A percentile compares a stretch with the other conserved stretches of the same genome.
phyloP scores from a whole-genome alignment of 805 yeast species.

The Yamadazyma tumulicola region DNA sequence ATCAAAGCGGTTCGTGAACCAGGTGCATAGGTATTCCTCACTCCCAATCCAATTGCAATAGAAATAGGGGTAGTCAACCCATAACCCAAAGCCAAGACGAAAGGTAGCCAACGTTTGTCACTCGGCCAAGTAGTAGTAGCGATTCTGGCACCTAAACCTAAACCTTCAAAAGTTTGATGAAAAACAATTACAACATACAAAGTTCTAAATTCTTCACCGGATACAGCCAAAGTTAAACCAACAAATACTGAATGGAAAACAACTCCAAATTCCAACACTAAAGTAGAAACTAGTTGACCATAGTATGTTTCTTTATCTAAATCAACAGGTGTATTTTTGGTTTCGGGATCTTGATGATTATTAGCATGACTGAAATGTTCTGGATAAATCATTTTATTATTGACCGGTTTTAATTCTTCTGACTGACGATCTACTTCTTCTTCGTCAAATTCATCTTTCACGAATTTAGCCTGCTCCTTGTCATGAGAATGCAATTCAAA shows the following conservation, averaged over 20 bases:
- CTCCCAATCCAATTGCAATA: slow-evolving; percentile 75
- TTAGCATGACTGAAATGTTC: slow-evolving; percentile 43
- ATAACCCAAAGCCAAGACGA: slow-evolving; percentile 51
- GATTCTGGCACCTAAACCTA: slow-evolving; percentile 75
- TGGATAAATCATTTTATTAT: slow-evolving; percentile 22
- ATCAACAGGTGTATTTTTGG: slow-evolving; percentile 31
- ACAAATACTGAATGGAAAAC: slow-evolving; percentile 80
- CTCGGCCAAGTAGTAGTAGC: slow-evolving; percentile 37
- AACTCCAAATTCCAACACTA: slow-evolving; percentile 73
- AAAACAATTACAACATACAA: slow-evolving; percentile 67
- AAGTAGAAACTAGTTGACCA: slow-evolving; percentile 45
- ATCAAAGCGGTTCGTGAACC: slow-evolving; percentile 57
- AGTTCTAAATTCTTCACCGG: slow-evolving; percentile 72
- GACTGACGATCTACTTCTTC: slow-evolving; percentile 12
- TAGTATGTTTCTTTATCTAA: slow-evolving; percentile 46
- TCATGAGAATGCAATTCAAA: slow-evolving; percentile 47
- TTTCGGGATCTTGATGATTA: slow-evolving; percentile 45
- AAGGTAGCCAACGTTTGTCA: slow-evolving; percentile 47
- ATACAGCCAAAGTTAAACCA: slow-evolving; percentile 72
- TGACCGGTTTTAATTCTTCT: slow-evolving; percentile 11
- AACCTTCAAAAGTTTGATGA: slow-evolving; percentile 84
- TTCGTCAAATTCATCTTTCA: slow-evolving; percentile 20
- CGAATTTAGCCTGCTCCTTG: slow-evolving; percentile 24
- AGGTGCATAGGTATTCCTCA: slow-evolving; percentile 58
- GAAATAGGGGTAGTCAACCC: slow-evolving; percentile 69